A percentile compares a stretch with the other conserved stretches of the same genome.
Conservation (phyloP, 495 filamentous ascomycete species). For the Neurospora sp. region DNA sequence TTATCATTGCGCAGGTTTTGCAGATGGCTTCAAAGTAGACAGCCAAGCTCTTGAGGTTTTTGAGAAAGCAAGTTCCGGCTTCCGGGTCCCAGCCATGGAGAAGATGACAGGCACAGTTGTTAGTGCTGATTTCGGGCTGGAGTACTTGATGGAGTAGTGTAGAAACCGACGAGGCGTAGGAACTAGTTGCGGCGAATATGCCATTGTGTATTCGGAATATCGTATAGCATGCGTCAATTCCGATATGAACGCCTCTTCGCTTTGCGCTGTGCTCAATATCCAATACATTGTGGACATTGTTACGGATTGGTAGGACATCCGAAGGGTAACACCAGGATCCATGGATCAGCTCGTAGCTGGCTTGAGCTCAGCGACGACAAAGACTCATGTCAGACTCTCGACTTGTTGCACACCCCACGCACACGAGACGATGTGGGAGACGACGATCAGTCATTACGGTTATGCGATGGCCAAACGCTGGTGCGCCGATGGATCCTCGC, state of each 20-base stretch:
- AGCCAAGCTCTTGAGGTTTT: not conserved
- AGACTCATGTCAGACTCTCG: not conserved
- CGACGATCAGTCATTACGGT: not conserved
- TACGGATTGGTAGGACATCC: not conserved
- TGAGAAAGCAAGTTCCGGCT: not conserved
- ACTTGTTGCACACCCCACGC: not conserved
- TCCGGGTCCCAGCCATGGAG: not conserved
- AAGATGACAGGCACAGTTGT: not conserved
- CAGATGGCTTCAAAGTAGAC: not conserved
- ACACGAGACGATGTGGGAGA: not conserved
- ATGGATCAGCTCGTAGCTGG: not conserved
- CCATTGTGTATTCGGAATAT: not conserved
- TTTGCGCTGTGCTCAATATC: not conserved
- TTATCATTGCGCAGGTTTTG: not conserved
- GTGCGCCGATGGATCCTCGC: not conserved
- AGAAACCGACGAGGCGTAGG: not conserved
- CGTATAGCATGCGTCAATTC: not conserved
- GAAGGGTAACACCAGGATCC: not conserved
- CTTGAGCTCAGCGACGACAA: not conserved
- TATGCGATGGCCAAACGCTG: not conserved
- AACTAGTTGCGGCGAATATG: not conserved
- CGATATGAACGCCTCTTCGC: not conserved
- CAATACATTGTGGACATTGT: not conserved
- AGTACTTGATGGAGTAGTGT: not conserved
- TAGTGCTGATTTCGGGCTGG: not conserved